Evolutionary conservation across 2,329 filamentous ascomycete genomes (phyloP), one percentile per base, ranked within the genome.

Genomic region (Coleophoma crateriformis): DNA sequence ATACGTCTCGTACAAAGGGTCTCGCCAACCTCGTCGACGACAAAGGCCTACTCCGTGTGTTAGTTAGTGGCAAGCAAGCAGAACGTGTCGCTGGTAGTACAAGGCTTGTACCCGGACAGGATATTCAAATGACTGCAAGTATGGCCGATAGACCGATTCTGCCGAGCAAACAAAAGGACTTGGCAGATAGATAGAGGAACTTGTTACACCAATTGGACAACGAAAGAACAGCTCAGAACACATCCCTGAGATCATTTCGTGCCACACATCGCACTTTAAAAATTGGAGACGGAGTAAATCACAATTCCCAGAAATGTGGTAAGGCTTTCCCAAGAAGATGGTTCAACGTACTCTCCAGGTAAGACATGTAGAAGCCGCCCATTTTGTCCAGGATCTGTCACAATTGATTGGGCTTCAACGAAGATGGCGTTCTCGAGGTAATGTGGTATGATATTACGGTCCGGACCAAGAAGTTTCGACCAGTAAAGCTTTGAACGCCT

Each of bases 21-120:
- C 89, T 60, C 83, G 84, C 92, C 92, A 97, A 71, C 90, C 88
- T 69, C 92, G 90, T 62, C 92, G 90, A 68, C 88, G 87, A 78
- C 92, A 97, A 64, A 96, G 85, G 73, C 90, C 92, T 97, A 67
- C 72, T 33, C 33, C 38, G 40, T 38, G 51, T 54, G 58, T 64
- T 46, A 64, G 62, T 56, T 46, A 64, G 62, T 56, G 53, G 47
- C 50, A 51, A 34, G 50, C 53, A 44, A 44, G 51, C 33, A 43
- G 40, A 47, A 54, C 49, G 47, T 46, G 49, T 50, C 14, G 12
- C 14, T 51, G 8, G 27, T 27, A 27, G 50, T 54, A 48, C 47
- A 54, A 33, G 41, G 20, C 35, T 40, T 40, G 44, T 22, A 22
- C 44, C 49, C 48, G 50, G 43, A 50, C 39, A 41, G 17, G 19